These are phyloP conservation scores for Shiraia bambusicola DNA, from an alignment of 2,329 filamentous ascomycete genomes.

Conservation along the genomic window DNA sequence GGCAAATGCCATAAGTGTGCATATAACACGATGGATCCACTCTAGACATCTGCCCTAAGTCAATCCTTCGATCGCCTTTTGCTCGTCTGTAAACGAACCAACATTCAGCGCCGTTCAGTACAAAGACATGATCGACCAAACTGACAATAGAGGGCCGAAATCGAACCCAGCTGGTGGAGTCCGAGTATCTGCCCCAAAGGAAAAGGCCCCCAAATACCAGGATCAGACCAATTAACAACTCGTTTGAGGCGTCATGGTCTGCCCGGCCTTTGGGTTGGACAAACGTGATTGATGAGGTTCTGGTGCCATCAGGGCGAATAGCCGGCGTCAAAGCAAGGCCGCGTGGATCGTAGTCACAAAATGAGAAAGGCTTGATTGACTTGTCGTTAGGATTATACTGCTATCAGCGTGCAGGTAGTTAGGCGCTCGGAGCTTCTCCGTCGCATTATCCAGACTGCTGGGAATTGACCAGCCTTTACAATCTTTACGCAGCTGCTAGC, in stretches of 20 bases:
- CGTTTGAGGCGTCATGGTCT: constrained; percentile 4
- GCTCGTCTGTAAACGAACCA: not conserved
- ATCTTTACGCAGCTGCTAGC: no score
- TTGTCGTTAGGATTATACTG: not conserved
- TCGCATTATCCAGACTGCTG: no score
- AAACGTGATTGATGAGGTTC: constrained; percentile 16
- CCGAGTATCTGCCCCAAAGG: not conserved
- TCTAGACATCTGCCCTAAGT: not conserved
- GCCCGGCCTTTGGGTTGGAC: constrained; percentile 7
- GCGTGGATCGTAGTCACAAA: not conserved
- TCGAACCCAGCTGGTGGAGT: constrained; percentile 1
- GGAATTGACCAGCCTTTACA: no score
- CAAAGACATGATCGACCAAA: not conserved
- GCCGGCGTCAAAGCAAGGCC: constrained; percentile 8
- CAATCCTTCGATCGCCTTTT: not conserved
- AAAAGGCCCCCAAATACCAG: constrained; percentile 8
- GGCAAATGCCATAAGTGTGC: constrained; percentile 9
- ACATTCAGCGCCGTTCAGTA: not conserved
- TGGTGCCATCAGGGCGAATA: not conserved
- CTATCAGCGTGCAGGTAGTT: not conserved
- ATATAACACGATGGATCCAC: constrained; percentile 1
- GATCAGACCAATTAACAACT: constrained; percentile 9
- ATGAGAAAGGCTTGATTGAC: constrained; percentile 1
- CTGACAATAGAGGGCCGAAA: constrained; percentile 1
- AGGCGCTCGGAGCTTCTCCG: not conserved